Base-by-base conservation (phyloP, 805 yeast genomes). In the Nakazawaea wyomingensis region DNA sequence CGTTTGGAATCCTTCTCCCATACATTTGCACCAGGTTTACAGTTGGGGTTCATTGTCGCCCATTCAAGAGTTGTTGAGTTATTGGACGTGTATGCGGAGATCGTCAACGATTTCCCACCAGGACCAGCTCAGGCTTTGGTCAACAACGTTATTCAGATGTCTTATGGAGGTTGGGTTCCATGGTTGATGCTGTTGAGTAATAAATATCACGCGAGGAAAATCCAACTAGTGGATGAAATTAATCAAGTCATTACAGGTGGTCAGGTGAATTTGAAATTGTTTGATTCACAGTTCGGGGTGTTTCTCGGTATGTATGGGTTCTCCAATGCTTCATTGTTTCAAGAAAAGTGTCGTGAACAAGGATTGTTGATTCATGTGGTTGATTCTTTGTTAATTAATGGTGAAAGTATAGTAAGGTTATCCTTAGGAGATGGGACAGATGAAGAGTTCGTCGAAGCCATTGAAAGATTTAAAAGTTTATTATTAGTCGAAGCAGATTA, bases 251-350 rank as follows among this genome's bases (percentile, higher is more conserved):
- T 4, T 24, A 8, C 10, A 24, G 27, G 10, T 7, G 10, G 10
- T 24, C 7, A 24, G 10, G 7, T 24, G 27, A 24, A 24, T 8
- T 24, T 24, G 10, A 24, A 7, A 7, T 7, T 24, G 7, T 58
- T 76, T 41, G 78, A 71, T 41, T 78, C 82, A 4, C 60, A 67
- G 14, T 79, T 80, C 22, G 84, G 84, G 16, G 78, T 78, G 83
- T 78, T 78, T 60, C 74, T 75, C 33, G 55, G 72, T 8, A 55
- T 75, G 7, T 8, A 7, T 8, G 27, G 27, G 7, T 24, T 24
- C 10, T 7, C 7, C 10, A 24, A 24, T 24, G 10, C 10, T 7
- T 8, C 7, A 24, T 10, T 8, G 10, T 24, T 24, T 10, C 27
- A 24, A 24, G 10, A 10, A 10, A 24, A 24, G 10, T 24, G 27